Percentiles rank a stretch among this genome's conserved stretches.
These are phyloP conservation scores for Trichoderma cornu-damae DNA, from an alignment of 2,329 filamentous ascomycete species.

Conservation along the genomic window DNA sequence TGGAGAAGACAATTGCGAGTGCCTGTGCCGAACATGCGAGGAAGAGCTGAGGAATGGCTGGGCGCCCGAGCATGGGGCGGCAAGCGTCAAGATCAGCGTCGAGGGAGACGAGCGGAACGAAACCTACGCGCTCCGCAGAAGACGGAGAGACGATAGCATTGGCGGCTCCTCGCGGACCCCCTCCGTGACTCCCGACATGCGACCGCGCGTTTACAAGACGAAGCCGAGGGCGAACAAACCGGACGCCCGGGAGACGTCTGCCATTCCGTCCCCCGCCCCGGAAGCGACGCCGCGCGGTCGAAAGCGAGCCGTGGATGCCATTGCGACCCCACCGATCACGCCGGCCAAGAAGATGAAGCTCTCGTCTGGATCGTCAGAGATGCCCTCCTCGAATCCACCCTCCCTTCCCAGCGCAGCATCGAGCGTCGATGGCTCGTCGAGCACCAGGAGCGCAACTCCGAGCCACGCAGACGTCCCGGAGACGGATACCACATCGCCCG, in stretches of 20 bases:
- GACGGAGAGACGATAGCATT: conserved; percentile 48
- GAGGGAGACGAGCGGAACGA: conserved; percentile 45
- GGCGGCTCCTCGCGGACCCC: conserved; percentile 50
- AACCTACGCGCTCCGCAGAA: conserved; percentile 53
- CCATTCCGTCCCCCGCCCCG: conserved; percentile 27
- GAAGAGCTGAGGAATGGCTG: conserved; percentile 72
- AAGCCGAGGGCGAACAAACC: conserved; percentile 32
- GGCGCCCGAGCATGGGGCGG: conserved; percentile 51
- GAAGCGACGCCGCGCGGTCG: conserved; percentile 27
- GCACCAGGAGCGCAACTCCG: conserved; percentile 25
- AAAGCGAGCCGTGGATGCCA: conserved; percentile 40
- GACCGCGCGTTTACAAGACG: conserved; percentile 45
- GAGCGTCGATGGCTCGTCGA: conserved; percentile 37
- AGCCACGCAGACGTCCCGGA: conserved; percentile 30
- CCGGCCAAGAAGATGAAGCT: conserved; percentile 48
- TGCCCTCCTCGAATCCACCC: conserved; percentile 21
- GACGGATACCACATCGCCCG: conserved; percentile 48
- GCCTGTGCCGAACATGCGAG: conserved; percentile 86
- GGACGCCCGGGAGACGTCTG: conserved; percentile 33
- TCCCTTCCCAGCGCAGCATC: conserved; percentile 25
- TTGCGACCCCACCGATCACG: conserved; percentile 52
- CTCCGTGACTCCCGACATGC: conserved; percentile 52
- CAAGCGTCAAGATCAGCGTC: conserved; percentile 46
- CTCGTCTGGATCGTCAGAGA: conserved; percentile 22
- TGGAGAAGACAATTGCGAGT: conserved; percentile 90